Base-by-base conservation (phyloP, 495 filamentous ascomycete genomes). In the Astrothelium subdiscretum region DNA sequence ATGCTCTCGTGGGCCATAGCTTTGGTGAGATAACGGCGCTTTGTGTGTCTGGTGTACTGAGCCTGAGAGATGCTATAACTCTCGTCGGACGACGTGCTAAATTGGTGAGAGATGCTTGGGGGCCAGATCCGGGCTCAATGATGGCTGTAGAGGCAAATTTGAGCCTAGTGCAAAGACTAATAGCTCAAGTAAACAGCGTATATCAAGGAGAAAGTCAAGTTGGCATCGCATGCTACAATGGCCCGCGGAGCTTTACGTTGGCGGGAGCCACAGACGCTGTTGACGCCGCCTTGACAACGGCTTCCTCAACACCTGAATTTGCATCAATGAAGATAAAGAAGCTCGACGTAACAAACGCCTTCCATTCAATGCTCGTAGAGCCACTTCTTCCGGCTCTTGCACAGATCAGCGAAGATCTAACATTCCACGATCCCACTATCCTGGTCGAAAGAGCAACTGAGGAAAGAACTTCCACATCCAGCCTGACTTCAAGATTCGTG, bases 291-390 rank as follows among this genome's bases (percentile, higher is more conserved):
- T 11, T 24, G 29, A 20, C 31, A 27, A 66, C 27, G 22, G 20
- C 20, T 15, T 22, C 43, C 20, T 64, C 38, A 20, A 48, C 20
- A 5, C 0, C 43, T 20, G 13, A 48, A 20, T 48, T 48, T 20
- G 43, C 13, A 1, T 15, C 43, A 5, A 22, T 66, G n/a, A 66
- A 48, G 43, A 48, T 5, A 15, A 48, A 66, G 63, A 54, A 57
- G 26, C 62, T 70, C 8, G 63, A 52, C 32, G 64, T 68, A 8
- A 65, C 62, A 10, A 62, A 70, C 58, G 64, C 59, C 6, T 70
- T 70, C 57, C 68, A 70, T 35, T 70, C 68, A 27, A 38, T 20
- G 4, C 62, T 70, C 12, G 42, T 63, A 2, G 64, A 68, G 31
- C 27, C 58, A 2, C 54, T 70, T 22, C 20, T 68, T 3, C 31